These are phyloP conservation scores for Lactarius vividus DNA, from an alignment of 768 basidiomycete genomes.

Conservation along the genomic window DNA sequence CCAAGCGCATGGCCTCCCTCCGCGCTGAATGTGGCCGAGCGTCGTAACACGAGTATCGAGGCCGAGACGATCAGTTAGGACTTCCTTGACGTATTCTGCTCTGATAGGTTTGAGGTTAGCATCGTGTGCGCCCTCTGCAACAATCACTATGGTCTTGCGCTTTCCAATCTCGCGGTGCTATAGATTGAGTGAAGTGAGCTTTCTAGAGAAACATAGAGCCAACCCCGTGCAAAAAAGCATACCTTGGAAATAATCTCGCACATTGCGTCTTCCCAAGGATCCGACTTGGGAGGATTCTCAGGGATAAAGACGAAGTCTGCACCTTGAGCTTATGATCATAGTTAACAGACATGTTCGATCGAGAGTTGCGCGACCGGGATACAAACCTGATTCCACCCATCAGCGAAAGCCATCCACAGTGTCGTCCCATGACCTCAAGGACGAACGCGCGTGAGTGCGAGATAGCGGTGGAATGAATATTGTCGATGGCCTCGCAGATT, in stretches of 20 bases:
- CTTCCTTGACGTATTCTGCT: conserved; percentile 86
- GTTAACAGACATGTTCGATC: background rate
- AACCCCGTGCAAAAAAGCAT: conserved; percentile 32
- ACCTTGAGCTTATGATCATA: conserved; percentile 55
- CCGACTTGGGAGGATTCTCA: conserved; percentile 75
- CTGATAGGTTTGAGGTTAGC: conserved; percentile 85
- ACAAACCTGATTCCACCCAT: conserved; percentile 86
- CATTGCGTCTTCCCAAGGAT: conserved; percentile 92
- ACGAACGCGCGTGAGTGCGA: conserved; percentile 98
- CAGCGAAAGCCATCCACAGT: conserved; percentile 98
- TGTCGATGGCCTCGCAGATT: conserved; percentile 97
- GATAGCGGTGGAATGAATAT: conserved; percentile 93
- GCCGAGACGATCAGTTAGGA: conserved; percentile 81
- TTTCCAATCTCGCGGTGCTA: conserved; percentile 94
- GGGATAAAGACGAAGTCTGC: conserved; percentile 99
- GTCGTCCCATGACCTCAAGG: conserved; percentile 98
- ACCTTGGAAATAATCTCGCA: conserved; percentile 80
- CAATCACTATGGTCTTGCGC: conserved; percentile 97
- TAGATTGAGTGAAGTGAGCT: background rate
- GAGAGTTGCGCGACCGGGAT: background rate
- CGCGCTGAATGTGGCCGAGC: conserved; percentile 94
- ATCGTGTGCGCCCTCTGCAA: conserved; percentile 96
- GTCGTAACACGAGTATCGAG: conserved; percentile 97
- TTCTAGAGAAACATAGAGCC: background rate
- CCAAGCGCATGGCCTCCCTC: conserved; percentile 88